Evolutionary conservation across 768 basidiomycete species (phyloP).

Genomic region (Epithele typhae): DNA sequence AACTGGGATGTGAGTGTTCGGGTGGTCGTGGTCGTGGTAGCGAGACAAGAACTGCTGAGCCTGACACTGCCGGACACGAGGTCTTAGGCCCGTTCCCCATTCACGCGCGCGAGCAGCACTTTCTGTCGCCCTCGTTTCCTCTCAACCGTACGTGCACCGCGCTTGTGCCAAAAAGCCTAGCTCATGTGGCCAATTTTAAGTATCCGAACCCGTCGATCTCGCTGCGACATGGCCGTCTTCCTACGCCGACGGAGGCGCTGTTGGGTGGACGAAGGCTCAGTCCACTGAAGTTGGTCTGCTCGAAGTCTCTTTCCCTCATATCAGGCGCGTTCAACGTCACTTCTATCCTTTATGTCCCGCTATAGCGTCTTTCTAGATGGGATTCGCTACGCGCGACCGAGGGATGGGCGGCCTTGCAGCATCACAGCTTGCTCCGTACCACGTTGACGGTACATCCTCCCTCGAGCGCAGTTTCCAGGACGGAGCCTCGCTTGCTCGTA

Average conservation of each 20-base stretch:
- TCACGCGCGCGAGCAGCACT: slow-evolving; percentile 80
- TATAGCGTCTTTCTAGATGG: slow-evolving; percentile 48
- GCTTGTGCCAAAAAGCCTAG: slow-evolving; percentile 2
- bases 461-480: not conserved
- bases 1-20: slow-evolving; percentile 16
- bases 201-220: slow-evolving; percentile 48
- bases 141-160: slow-evolving; percentile 45
- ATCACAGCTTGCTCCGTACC: slow-evolving; percentile 67
- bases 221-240: slow-evolving; percentile 58
- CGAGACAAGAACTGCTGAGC: not conserved
- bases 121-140: slow-evolving; percentile 74
- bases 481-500: slow-evolving; percentile 46
- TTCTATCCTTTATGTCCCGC: not conserved
- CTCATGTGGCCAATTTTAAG: slow-evolving; percentile 27
- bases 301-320: slow-evolving; percentile 57
- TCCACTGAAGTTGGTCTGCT: slow-evolving; percentile 44
- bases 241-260: slow-evolving; percentile 55
- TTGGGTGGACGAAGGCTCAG: slow-evolving; percentile 51
- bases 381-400: slow-evolving; percentile 64
- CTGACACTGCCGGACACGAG: slow-evolving; percentile 28
- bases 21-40: not conserved
- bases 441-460: slow-evolving; percentile 57
- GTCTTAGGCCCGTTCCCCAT: slow-evolving; percentile 82
- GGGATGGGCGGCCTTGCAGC: slow-evolving; percentile 86
- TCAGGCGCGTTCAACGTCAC: slow-evolving; percentile 34